Base-by-base conservation (phyloP, 257 asterid species). In the Nemophila menziesii region DNA sequence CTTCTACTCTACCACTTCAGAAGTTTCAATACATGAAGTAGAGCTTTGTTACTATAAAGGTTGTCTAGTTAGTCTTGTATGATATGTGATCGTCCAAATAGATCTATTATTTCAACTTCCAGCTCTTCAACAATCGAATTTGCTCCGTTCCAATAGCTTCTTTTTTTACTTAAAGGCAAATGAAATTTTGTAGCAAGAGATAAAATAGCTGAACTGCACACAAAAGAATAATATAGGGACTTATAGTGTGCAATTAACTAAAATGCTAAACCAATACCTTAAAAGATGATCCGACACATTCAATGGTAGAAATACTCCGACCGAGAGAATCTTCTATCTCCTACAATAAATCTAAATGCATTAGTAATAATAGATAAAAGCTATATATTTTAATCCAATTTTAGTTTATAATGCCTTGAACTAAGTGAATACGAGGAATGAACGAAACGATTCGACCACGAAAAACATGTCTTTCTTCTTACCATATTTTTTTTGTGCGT, bases 281-380 rank as follows among this genome's bases (percentile, higher is more conserved):
- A 95, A 89, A 51, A 89, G 95, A 67, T 84, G 95, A 63, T 89
- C 97, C 10, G 95, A 78, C 37, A 89, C 95, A 61, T 89, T 89
- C 67, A 83, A 95, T 38, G 97, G 83, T 63, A 89, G 95, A 61
- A 80, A 89, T 42, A 89, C 95, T 46, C 97, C 97, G 95, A 89
- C 61, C 56, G 68, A 16, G 93, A 75, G 78, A 89, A 89, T 43
- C 92, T 73, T 59, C 95, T 76, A 68, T 84, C 92, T 46, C 97
- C 97, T 89, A 77, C 63, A 55, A 65, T 26, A 59, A 39, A 27
- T 50, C 18, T 16, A 49, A 41, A 12, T 12, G 13, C 15, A 41
- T 11, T 11, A 18, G 10, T 17, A 12, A 13, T 37, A 18, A 19
- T 40, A 6, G 21, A 9, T 26, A 40, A 40, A 17, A 40, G 45